These are phyloP conservation scores for Crithidia fasciculata DNA, from an alignment of 208 protist species.

Conservation along the genomic window DNA sequence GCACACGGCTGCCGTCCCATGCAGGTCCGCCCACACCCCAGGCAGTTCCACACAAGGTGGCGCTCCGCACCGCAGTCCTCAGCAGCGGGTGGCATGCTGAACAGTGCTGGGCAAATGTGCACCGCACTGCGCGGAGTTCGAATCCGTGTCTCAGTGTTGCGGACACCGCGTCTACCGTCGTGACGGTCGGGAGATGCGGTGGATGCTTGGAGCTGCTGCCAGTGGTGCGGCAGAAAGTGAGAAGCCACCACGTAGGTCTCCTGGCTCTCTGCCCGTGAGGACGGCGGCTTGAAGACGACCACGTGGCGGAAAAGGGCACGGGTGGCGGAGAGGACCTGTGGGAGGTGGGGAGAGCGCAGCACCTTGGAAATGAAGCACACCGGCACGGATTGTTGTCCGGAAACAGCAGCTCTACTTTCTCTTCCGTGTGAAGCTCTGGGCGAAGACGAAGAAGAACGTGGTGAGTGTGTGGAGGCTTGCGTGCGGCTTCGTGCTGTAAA, in stretches of 20 bases:
- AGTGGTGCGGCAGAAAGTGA: slow-evolving; percentile 28
- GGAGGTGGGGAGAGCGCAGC: slow-evolving; percentile 56
- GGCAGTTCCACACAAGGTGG: slow-evolving; percentile 64
- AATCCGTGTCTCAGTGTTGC: background rate
- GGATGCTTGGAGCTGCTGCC: background rate
- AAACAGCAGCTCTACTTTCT: background rate
- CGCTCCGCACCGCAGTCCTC: slow-evolving; percentile 35
- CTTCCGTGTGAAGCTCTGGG: too few species aligned
- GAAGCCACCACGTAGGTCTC: slow-evolving; percentile 68
- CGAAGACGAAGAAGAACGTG: too few species aligned
- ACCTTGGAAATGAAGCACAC: slow-evolving; percentile 75
- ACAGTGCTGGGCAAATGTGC: slow-evolving; percentile 14
- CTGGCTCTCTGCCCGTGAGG: slow-evolving; percentile 44
- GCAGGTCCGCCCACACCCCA: slow-evolving; percentile 53
- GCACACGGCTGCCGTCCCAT: slow-evolving; percentile 49
- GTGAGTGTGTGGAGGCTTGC: too few species aligned
- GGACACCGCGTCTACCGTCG: background rate
- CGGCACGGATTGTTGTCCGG: background rate
- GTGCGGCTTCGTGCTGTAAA: background rate
- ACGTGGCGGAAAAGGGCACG: slow-evolving; percentile 51
- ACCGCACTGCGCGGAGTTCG: background rate
- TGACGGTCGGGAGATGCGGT: too few species aligned
- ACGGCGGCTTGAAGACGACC: slow-evolving; percentile 37
- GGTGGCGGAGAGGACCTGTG: slow-evolving; percentile 36
- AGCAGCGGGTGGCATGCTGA: slow-evolving; percentile 48